Conservation (phyloP, 2,329 filamentous ascomycete species). For the Penicillium sp. region DNA sequence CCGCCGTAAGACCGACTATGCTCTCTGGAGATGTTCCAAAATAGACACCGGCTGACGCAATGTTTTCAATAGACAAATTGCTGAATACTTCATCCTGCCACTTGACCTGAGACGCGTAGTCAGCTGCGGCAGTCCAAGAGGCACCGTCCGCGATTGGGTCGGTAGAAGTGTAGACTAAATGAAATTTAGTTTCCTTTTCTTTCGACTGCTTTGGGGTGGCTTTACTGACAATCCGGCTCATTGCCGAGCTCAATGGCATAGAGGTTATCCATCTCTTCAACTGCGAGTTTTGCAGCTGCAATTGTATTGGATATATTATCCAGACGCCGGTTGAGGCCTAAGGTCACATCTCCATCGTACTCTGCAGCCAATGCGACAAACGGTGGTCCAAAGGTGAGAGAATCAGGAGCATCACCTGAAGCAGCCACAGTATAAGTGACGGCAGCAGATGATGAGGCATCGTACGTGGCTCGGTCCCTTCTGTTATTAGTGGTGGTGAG, state of each 20-base stretch:
- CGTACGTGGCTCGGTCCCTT: conserved; percentile 55
- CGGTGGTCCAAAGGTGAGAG: conserved; percentile 54
- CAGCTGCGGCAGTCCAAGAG: conserved; percentile 33
- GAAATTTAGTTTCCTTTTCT: background rate
- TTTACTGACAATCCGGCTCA: conserved; percentile 55
- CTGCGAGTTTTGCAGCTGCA: conserved; percentile 50
- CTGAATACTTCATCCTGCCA: conserved; percentile 37
- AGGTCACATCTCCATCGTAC: conserved; percentile 53
- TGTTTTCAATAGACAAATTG: conserved; percentile 26
- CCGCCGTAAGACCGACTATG: conserved; percentile 36
- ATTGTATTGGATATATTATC: conserved; percentile 58
- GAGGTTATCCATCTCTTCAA: conserved; percentile 50
- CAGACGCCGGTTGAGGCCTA: conserved; percentile 56
- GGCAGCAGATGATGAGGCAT: conserved; percentile 46
- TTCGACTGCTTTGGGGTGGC: no score
- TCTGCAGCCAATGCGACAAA: conserved; percentile 53
- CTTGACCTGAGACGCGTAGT: conserved; percentile 32
- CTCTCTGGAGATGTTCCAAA: conserved; percentile 38
- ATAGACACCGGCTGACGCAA: conserved; percentile 39
- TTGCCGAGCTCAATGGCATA: conserved; percentile 59
- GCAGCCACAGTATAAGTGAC: conserved; percentile 55
- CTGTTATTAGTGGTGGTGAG: background rate
- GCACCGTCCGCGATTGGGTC: conserved; percentile 27
- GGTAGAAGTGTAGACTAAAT: conserved; percentile 23
- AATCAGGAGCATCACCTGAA: conserved; percentile 50